Evolutionary conservation across 2,329 filamentous ascomycete species (phyloP).

Genomic region (Cytospora schulzeri): DNA sequence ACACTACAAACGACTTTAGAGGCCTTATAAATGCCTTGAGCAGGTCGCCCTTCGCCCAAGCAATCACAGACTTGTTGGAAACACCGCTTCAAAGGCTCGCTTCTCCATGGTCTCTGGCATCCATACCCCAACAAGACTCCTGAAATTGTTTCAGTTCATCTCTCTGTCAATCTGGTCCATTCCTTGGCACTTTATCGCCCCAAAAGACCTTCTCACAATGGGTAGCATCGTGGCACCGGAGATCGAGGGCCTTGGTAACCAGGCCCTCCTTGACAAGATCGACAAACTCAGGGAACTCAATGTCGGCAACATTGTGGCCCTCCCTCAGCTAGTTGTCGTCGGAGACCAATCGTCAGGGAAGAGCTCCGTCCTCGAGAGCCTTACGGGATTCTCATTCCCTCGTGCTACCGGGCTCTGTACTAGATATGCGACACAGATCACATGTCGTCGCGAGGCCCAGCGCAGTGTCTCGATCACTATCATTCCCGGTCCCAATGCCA

Average conservation of each 20-base stretch:
- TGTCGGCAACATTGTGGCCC: conserved; percentile 32
- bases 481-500: conserved; percentile 37
- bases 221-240: background rate
- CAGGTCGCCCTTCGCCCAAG: background rate
- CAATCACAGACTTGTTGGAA: background rate
- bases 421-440: conserved; percentile 52
- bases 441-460: conserved; percentile 41
- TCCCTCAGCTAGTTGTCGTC: conserved; percentile 73
- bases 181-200: background rate
- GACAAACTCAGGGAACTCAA: conserved; percentile 34
- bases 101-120: background rate
- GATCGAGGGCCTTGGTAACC: conserved; percentile 29
- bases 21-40: background rate
- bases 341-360: conserved; percentile 87
- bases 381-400: conserved; percentile 53
- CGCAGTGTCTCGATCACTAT: conserved; percentile 47
- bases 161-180: background rate
- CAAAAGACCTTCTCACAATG: background rate
- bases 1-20: background rate
- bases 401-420: conserved; percentile 49
- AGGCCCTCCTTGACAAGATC: conserved; percentile 32
- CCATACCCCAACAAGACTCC: background rate
- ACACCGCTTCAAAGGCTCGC: too few relatives aligned
- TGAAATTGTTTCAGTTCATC: background rate
- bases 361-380: conserved; percentile 76